These are phyloP conservation scores for Mycosphaerella sp. DNA, from an alignment of 2,329 filamentous ascomycete genomes.

Conservation along the genomic window DNA sequence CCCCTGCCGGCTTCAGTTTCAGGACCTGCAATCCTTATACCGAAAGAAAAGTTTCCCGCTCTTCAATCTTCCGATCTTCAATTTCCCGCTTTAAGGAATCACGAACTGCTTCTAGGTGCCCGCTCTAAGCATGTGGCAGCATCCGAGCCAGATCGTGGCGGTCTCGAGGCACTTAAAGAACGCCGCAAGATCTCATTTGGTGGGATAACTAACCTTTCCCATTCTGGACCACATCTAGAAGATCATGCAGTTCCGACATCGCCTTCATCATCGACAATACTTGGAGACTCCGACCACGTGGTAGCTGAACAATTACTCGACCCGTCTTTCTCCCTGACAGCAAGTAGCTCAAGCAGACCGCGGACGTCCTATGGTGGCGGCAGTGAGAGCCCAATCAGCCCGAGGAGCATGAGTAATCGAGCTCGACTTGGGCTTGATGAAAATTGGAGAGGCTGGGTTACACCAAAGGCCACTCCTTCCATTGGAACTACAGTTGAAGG, in stretches of 20 bases:
- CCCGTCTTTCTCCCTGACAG: neutral
- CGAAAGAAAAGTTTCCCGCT: too few species aligned
- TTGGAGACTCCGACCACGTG: neutral
- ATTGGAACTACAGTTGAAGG: constrained; percentile 1
- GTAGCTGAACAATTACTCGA: neutral
- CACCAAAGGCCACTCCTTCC: constrained; percentile 14
- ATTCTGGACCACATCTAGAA: too few species aligned
- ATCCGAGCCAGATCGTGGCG: too few species aligned
- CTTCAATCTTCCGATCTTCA: too few species aligned
- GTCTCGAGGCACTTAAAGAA: too few species aligned
- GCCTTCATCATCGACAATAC: too few species aligned
- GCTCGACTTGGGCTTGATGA: constrained; percentile 16
- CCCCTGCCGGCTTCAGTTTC: too few species aligned
- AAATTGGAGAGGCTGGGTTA: constrained; percentile 13
- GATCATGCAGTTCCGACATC: too few species aligned
- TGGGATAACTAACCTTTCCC: neutral
- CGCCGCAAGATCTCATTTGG: neutral
- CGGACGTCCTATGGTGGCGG: neutral
- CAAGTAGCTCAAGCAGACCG: neutral
- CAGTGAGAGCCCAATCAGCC: neutral
- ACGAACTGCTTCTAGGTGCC: neutral
- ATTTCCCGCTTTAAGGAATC: neutral
- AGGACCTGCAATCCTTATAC: too few species aligned
- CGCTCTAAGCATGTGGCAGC: too few species aligned
- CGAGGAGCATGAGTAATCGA: neutral